A percentile compares a stretch with the other conserved stretches of the same genome.
Evolutionary conservation across 805 yeast genomes (phyloP).

Genomic region (Sungouiozyma intestinalis): DNA sequence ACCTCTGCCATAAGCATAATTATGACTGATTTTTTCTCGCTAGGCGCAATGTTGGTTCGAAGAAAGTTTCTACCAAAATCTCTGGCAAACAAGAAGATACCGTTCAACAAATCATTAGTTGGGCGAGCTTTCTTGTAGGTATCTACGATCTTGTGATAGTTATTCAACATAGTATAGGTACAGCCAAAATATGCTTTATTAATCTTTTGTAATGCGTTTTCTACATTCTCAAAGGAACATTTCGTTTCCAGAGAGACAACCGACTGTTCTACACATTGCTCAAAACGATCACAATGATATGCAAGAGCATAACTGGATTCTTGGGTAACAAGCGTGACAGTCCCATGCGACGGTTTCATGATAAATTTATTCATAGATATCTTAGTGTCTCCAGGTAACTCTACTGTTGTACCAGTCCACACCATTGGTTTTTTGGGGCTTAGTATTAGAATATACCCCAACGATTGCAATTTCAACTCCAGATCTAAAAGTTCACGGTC

Average conservation of each 20-base stretch:
- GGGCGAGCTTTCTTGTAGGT: slow-evolving; percentile 50
- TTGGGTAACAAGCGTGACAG: slow-evolving; percentile 29
- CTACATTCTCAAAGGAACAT: slow-evolving; percentile 63
- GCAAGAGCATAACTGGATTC: slow-evolving; percentile 54
- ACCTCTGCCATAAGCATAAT: slow-evolving; percentile 63
- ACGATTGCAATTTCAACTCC: slow-evolving; percentile 22
- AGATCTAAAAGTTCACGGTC: slow-evolving; percentile 2
- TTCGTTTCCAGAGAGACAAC: slow-evolving; percentile 48
- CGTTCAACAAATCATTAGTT: slow-evolving; percentile 68
- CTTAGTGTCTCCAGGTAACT: slow-evolving; percentile 30
- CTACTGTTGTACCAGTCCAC: slow-evolving; percentile 78
- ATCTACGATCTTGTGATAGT: slow-evolving; percentile 41
- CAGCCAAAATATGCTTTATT: slow-evolving; percentile 59
- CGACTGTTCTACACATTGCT: slow-evolving; percentile 47
- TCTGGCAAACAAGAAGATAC: slow-evolving; percentile 63
- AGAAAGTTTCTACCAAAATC: slow-evolving; percentile 73
- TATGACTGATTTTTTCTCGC: slow-evolving; percentile 48
- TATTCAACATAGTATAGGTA: slow-evolving; percentile 52
- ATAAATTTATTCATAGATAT: slow-evolving; percentile 12
- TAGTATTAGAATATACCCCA: slow-evolving; percentile 60
- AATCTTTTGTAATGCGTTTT: slow-evolving; percentile 57
- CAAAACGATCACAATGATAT: slow-evolving; percentile 46
- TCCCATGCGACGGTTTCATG: slow-evolving; percentile 12
- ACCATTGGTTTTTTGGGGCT: slow-evolving; percentile 76
- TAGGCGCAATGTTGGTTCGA: slow-evolving; percentile 47